Evolutionary conservation across 768 basidiomycete genomes (phyloP).

Genomic region (Trametes coccinea): DNA sequence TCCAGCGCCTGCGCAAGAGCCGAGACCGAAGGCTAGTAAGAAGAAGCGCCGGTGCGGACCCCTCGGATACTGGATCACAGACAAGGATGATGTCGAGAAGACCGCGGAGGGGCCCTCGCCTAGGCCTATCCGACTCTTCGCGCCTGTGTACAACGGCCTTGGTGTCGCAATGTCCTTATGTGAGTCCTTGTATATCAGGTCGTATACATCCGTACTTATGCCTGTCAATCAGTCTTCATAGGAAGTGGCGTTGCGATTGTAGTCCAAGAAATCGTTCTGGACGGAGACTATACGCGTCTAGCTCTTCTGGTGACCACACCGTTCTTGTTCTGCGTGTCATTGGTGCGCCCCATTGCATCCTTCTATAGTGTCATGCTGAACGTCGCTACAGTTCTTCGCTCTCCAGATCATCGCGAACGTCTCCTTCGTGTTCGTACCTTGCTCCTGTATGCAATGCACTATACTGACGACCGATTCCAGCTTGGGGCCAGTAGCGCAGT

Average conservation of each 20-base stretch:
- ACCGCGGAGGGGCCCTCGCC: conserved; percentile 35
- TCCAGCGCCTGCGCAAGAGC: conserved; percentile 12
- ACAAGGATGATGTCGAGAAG: conserved; percentile 53
- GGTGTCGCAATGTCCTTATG: conserved; percentile 65
- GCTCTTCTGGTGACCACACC: conserved; percentile 65
- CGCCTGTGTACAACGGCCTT: conserved; percentile 71
- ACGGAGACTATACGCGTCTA: conserved; percentile 64
- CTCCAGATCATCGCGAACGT: conserved; percentile 64
- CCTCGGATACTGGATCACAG: conserved; percentile 29
- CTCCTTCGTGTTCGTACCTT: conserved; percentile 58
- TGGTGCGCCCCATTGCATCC: conserved; percentile 51
- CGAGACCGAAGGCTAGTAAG: conserved; percentile 9
- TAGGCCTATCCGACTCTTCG: conserved; percentile 55
- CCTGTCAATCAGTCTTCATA: conserved; percentile 56
- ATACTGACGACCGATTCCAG: conserved; percentile 35
- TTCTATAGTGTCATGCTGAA: no score
- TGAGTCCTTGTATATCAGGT: conserved; percentile 34
- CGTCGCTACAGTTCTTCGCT: conserved; percentile 81
- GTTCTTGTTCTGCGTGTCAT: conserved; percentile 71
- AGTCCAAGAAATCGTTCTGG: conserved; percentile 67
- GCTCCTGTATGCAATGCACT: neutral
- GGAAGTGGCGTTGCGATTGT: conserved; percentile 57
- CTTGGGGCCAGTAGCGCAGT: conserved; percentile 85
- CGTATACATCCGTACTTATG: neutral
- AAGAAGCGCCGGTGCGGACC: conserved; percentile 27